Conservation (phyloP, 1,284 basidiomycete species). For the Anthracocystis walkeri region DNA sequence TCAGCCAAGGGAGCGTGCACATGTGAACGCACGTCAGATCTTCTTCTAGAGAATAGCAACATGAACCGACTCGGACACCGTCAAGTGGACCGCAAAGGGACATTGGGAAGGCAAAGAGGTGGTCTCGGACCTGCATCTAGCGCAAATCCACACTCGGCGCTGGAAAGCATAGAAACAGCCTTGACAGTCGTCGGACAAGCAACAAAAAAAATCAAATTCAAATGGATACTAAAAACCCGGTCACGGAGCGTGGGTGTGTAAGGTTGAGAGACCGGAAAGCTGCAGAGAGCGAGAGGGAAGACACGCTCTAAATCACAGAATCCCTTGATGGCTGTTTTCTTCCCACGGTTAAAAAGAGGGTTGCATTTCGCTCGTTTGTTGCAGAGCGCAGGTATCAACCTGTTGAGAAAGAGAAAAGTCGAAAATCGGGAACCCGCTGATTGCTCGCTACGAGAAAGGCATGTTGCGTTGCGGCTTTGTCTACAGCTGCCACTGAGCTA, state of each 20-base stretch:
- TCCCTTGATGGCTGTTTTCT: too few species aligned
- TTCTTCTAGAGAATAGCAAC: background rate
- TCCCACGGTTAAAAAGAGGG: background rate
- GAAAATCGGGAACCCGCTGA: slow-evolving; percentile 1
- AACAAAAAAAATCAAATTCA: background rate
- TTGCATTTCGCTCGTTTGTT: background rate
- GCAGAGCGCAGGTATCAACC: too few species aligned
- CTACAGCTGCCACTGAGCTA: too few species aligned
- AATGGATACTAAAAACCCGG: background rate
- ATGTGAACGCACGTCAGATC: slow-evolving; percentile 5
- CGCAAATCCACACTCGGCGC: slow-evolving; percentile 4
- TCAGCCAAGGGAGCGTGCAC: background rate
- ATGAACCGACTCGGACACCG: slow-evolving; percentile 1
- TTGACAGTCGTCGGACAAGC: background rate
- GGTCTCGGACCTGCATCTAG: slow-evolving; percentile 12
- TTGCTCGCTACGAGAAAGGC: too few species aligned
- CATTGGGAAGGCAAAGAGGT: background rate
- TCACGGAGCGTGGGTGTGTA: background rate
- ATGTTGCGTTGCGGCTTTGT: too few species aligned
- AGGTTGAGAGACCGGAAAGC: background rate
- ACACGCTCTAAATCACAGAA: background rate
- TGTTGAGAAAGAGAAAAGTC: background rate
- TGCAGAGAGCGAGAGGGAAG: background rate
- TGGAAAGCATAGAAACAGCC: background rate
- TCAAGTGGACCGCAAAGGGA: background rate